These are phyloP conservation scores for Rubia yunnanensis DNA, from an alignment of 257 asterid species.

Conservation along the genomic window DNA sequence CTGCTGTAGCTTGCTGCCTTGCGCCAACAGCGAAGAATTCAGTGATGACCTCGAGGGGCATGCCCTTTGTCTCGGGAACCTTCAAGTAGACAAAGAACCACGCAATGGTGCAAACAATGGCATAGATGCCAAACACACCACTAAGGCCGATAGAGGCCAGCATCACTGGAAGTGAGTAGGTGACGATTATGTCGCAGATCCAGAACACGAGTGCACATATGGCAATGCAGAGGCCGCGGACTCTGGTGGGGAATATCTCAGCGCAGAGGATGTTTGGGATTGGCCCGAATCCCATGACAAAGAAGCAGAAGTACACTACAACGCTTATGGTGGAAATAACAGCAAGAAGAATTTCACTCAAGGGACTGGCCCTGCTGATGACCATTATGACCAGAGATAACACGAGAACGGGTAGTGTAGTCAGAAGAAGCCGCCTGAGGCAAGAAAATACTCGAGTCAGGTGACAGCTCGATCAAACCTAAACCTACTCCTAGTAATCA, in stretches of 20 bases:
- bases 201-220: conserved; percentile 89
- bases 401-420: conserved; percentile 68
- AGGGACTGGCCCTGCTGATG: conserved; percentile 47
- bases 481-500: background rate
- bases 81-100: conserved; percentile 71
- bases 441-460: background rate
- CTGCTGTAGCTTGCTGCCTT: conserved; percentile 30
- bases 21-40: conserved; percentile 88
- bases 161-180: conserved; percentile 65
- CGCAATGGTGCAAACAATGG: conserved; percentile 48
- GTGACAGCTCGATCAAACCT: background rate
- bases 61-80: conserved; percentile 94
- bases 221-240: conserved; percentile 91
- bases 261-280: conserved; percentile 95
- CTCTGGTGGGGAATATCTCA: conserved; percentile 90
- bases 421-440: conserved; percentile 68
- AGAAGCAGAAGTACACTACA: conserved; percentile 77
- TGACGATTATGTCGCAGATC: conserved; percentile 76
- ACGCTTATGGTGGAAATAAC: conserved; percentile 70
- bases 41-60: conserved; percentile 93
- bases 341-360: conserved; percentile 54
- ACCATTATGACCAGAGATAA: conserved; percentile 52
- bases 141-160: conserved; percentile 65
- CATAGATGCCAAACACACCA: conserved; percentile 74
- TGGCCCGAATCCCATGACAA: conserved; percentile 93